A percentile compares a stretch with the other conserved stretches of the same genome.
Conservation (phyloP, 2,329 filamentous ascomycete genomes). For the Didymosphaeria variabile region DNA sequence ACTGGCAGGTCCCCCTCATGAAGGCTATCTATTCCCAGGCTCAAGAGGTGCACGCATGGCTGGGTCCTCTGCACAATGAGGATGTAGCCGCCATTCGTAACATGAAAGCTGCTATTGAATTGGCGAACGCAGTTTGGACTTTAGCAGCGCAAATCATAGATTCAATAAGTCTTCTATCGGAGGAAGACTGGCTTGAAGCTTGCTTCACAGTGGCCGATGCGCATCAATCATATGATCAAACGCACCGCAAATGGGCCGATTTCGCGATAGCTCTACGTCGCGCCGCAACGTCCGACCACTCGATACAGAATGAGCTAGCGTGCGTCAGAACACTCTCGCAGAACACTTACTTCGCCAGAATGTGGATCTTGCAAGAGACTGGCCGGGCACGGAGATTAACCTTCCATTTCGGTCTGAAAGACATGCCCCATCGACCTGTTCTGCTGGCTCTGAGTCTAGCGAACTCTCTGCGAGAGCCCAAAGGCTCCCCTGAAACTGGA, state of each 20-base stretch:
- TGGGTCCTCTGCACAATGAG: conserved; percentile 5
- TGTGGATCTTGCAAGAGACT: conserved; percentile 15
- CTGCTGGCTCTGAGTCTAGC: conserved; percentile 1
- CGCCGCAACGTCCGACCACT: background rate
- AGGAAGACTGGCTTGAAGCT: conserved; percentile 8
- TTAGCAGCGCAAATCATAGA: background rate
- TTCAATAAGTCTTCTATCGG: background rate
- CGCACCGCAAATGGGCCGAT: background rate
- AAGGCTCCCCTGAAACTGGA: background rate
- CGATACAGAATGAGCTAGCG: background rate
- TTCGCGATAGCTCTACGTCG: conserved; percentile 2
- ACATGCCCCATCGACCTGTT: conserved; percentile 1
- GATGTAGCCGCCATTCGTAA: background rate
- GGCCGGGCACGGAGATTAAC: conserved; percentile 3
- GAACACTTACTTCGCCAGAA: conserved; percentile 7
- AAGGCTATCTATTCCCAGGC: conserved; percentile 16
- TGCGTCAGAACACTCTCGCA: background rate
- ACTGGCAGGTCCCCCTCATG: conserved; percentile 18
- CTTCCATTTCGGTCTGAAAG: conserved; percentile 3
- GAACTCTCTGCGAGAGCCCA: background rate
- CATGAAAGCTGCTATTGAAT: background rate
- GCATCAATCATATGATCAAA: background rate
- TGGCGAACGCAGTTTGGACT: background rate
- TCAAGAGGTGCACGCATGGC: conserved; percentile 18
- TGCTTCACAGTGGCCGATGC: conserved; percentile 5